Conservation (phyloP, 495 filamentous ascomycete genomes). For the Bacidia rubella region DNA sequence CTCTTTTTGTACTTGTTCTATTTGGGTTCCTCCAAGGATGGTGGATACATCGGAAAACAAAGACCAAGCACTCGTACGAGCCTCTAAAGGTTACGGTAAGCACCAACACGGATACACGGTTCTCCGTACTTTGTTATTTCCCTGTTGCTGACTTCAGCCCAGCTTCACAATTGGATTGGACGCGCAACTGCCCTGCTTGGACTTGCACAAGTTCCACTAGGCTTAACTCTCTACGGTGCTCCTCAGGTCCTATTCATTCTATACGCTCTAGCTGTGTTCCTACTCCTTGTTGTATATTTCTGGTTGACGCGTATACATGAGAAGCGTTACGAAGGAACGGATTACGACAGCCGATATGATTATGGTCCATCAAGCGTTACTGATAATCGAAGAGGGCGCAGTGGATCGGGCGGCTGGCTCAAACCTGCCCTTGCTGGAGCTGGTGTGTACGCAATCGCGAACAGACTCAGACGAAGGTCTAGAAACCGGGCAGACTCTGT, state of each 20-base stretch:
- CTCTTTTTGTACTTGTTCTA: slow-evolving; percentile 73
- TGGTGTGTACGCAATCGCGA: slow-evolving; percentile 45
- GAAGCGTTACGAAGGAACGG: slow-evolving; percentile 27
- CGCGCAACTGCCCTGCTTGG: slow-evolving; percentile 62
- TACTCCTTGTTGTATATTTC: slow-evolving; percentile 56
- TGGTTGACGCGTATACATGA: slow-evolving; percentile 55
- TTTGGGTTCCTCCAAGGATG: slow-evolving; percentile 70
- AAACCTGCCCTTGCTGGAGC: slow-evolving; percentile 45
- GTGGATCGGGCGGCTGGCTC: slow-evolving; percentile 17
- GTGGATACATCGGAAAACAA: slow-evolving; percentile 49
- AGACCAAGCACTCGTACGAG: slow-evolving; percentile 39
- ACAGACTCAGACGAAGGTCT: slow-evolving; percentile 28
- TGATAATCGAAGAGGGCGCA: slow-evolving; percentile 20
- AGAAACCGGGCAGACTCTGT: slow-evolving; percentile 15
- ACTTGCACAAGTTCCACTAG: slow-evolving; percentile 76
- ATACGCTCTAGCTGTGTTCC: slow-evolving; percentile 58
- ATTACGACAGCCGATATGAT: slow-evolving; percentile 39
- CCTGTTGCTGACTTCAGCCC: slow-evolving; percentile 13
- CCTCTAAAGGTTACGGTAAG: slow-evolving; percentile 61
- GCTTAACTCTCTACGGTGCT: slow-evolving; percentile 84
- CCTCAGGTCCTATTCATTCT: slow-evolving; percentile 74
- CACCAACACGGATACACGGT: slow-evolving; percentile 8
- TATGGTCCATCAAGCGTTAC: slow-evolving; percentile 32
- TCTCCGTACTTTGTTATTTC: background rate
- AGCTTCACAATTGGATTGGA: slow-evolving; percentile 80